phyloP scores from a whole-genome alignment of 106 monocot genomes.

The Dendrobium nobile region DNA sequence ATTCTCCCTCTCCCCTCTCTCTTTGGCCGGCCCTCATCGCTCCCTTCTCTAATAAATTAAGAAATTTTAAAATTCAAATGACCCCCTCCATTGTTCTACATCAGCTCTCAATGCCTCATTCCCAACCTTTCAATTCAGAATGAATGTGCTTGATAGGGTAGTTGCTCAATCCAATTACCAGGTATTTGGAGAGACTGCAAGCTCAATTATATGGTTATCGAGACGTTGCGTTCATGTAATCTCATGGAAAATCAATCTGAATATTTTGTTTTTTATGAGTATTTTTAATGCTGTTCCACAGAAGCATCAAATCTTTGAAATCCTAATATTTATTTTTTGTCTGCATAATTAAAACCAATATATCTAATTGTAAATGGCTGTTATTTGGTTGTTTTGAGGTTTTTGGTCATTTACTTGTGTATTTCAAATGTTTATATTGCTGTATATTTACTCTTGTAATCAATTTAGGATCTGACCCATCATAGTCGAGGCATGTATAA shows the following conservation, averaged over 20 bases:
- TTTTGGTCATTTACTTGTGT: background rate
- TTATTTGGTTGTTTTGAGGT: background rate
- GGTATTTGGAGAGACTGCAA: background rate
- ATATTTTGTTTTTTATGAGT: background rate
- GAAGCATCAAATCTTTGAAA: background rate
- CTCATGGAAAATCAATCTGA: background rate
- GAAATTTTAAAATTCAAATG: too few relatives aligned
- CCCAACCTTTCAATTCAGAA: background rate
- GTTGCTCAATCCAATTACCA: background rate
- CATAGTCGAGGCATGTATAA: conserved; percentile 46
- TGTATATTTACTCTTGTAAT: conserved; percentile 15
- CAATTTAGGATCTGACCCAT: conserved; percentile 37
- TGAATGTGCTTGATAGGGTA: background rate
- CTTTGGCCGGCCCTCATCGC: too few relatives aligned
- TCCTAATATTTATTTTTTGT: background rate
- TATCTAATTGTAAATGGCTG: background rate
- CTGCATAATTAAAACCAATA: background rate
- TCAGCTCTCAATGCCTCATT: background rate
- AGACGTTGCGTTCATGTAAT: background rate
- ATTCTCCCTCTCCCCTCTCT: too few relatives aligned
- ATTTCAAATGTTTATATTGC: background rate
- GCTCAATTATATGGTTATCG: background rate
- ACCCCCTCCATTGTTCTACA: too few relatives aligned
- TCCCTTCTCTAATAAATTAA: too few relatives aligned
- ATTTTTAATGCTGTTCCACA: background rate